A percentile compares a stretch with the other conserved stretches of the same genome.
Conservation (phyloP, 2,329 filamentous ascomycete genomes). For the Neopestalotiopsis sp. region DNA sequence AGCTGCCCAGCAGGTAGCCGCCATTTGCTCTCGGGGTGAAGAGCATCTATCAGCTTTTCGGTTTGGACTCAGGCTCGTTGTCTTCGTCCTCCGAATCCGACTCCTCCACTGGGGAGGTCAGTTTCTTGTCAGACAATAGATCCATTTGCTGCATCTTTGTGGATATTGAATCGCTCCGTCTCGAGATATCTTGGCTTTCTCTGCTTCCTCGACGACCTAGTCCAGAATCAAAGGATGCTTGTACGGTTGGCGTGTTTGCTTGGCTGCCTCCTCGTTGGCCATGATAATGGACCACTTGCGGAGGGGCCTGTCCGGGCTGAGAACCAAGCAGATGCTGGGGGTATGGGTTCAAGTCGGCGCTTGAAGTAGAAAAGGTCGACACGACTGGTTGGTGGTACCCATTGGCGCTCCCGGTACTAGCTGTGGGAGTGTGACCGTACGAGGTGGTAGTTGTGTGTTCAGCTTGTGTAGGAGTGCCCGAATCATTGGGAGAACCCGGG, state of each 20-base stretch:
- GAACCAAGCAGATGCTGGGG: constrained; percentile 69
- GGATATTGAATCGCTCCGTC: constrained; percentile 43
- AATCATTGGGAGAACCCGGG: constrained; percentile 58
- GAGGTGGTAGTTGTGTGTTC: constrained; percentile 50
- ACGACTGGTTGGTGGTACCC: constrained; percentile 73
- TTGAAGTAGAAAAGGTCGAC: constrained; percentile 73
- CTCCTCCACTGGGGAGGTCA: constrained; percentile 35
- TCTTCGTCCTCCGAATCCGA: constrained; percentile 29
- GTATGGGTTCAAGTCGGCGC: constrained; percentile 72
- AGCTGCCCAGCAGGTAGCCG: not conserved
- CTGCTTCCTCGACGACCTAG: constrained; percentile 47
- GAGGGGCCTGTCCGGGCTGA: constrained; percentile 66
- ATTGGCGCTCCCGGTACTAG: constrained; percentile 51
- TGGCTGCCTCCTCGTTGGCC: constrained; percentile 72
- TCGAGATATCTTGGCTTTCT: constrained; percentile 50
- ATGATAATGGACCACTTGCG: constrained; percentile 72
- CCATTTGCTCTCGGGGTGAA: not conserved
- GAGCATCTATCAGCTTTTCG: not conserved
- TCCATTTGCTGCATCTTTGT: constrained; percentile 44
- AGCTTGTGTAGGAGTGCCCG: constrained; percentile 65
- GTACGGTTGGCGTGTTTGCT: constrained; percentile 66
- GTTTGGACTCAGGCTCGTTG: not conserved
- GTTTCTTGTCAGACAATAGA: constrained; percentile 44
- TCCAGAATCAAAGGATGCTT: constrained; percentile 56
- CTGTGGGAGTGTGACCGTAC: constrained; percentile 44